Evolutionary conservation across 805 yeast genomes (phyloP).

Genomic region (Starmera pachycereana): DNA sequence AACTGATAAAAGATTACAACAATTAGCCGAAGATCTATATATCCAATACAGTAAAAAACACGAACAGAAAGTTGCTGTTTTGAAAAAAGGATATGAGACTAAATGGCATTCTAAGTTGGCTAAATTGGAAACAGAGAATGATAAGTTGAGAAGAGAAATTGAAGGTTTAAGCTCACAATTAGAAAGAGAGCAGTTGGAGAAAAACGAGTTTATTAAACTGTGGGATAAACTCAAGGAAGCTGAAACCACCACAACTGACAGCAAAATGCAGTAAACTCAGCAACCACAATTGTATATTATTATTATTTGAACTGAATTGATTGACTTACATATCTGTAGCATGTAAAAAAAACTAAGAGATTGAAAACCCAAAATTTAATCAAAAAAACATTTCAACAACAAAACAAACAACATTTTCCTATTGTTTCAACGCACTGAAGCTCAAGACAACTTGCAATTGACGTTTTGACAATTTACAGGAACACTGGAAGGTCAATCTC

Average conservation of each 20-base stretch:
- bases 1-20: constrained; percentile 44
- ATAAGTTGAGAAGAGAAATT: constrained; percentile 38
- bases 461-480: too few relatives aligned
- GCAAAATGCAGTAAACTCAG: too few relatives aligned
- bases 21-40: constrained; percentile 60
- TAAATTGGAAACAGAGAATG: constrained; percentile 31
- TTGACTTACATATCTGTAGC: too few relatives aligned
- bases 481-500: too few relatives aligned
- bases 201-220: constrained; percentile 42
- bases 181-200: constrained; percentile 44
- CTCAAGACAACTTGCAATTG: too few relatives aligned
- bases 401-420: too few relatives aligned
- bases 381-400: too few relatives aligned
- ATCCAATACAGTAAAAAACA: constrained; percentile 71
- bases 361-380: too few relatives aligned
- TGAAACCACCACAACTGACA: constrained; percentile 1
- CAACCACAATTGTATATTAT: too few relatives aligned
- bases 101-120: constrained; percentile 38
- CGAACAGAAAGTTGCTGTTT: constrained; percentile 53
- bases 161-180: constrained; percentile 39
- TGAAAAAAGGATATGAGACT: constrained; percentile 48
- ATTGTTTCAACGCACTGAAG: too few relatives aligned
- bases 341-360: too few relatives aligned
- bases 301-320: too few relatives aligned
- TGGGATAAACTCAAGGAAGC: constrained; percentile 27